A percentile compares a stretch with the other conserved stretches of the same genome.
Conservation (phyloP, 2,329 filamentous ascomycete genomes). For the Colletotrichum cuscutae region DNA sequence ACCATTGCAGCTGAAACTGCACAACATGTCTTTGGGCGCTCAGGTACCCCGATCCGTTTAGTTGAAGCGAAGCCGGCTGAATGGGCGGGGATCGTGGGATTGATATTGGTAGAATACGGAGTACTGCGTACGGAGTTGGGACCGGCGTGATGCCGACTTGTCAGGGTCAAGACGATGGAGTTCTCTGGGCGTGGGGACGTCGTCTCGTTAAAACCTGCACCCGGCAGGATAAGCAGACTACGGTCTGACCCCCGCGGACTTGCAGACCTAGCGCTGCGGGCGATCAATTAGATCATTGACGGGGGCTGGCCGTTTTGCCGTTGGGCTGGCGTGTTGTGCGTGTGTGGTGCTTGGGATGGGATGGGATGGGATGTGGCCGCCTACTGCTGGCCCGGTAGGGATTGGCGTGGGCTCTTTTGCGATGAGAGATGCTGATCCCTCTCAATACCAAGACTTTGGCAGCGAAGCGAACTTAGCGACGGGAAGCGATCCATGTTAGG, state of each 20-base stretch:
- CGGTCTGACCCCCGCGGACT: neutral
- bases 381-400: neutral
- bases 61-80: neutral
- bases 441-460: neutral
- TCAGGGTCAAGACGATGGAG: neutral
- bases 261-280: neutral
- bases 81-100: neutral
- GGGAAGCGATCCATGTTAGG: neutral
- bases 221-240: neutral
- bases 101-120: neutral
- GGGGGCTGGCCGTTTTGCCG: neutral
- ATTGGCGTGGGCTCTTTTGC: neutral
- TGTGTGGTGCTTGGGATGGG: neutral
- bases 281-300: neutral
- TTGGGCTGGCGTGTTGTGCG: neutral
- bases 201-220: neutral
- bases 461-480: too few species aligned
- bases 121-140: too few species aligned
- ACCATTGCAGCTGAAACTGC: neutral
- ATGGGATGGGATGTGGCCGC: neutral
- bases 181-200: neutral
- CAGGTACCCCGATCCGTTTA: neutral
- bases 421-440: neutral
- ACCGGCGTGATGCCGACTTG: neutral
- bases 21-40: constrained; percentile 4